These are phyloP conservation scores for Cubamyces sp. DNA, from an alignment of 768 basidiomycete genomes.

Conservation along the genomic window DNA sequence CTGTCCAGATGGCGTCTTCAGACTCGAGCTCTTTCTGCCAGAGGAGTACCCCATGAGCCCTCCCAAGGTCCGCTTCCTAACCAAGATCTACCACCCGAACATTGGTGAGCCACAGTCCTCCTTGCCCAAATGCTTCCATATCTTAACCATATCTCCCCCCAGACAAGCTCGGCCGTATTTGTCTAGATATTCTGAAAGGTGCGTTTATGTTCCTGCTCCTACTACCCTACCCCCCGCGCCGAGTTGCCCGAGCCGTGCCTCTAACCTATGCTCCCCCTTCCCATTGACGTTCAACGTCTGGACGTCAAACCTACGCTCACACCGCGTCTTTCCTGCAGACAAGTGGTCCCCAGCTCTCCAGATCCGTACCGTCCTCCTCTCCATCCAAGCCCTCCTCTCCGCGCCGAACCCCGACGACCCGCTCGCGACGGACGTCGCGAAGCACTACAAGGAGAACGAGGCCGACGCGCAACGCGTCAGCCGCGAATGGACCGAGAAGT, in stretches of 20 bases:
- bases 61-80: conserved; percentile 96
- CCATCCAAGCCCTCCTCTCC: conserved; percentile 94
- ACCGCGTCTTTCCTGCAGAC: conserved; percentile 51
- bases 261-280: background rate
- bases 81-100: conserved; percentile 99
- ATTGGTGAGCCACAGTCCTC: conserved; percentile 70
- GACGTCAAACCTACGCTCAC: background rate
- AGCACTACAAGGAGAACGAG: conserved; percentile 99
- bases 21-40: conserved; percentile 95
- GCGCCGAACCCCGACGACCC: conserved; percentile 98
- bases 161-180: conserved; percentile 99
- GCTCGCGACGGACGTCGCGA: conserved; percentile 92
- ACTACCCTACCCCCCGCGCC: background rate
- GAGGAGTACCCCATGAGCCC: conserved; percentile 99
- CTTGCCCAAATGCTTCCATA: background rate
- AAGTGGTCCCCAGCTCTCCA: conserved; percentile 99
- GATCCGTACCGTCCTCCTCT: conserved; percentile 96
- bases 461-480: conserved; percentile 90
- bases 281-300: background rate
- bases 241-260: background rate
- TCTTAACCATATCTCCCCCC: background rate
- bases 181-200: conserved; percentile 98
- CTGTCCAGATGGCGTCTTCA: conserved; percentile 81
- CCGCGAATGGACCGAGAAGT: conserved; percentile 94
- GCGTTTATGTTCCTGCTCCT: conserved; percentile 25